A percentile compares a stretch with the other conserved stretches of the same genome.
phyloP scores from a whole-genome alignment of 2,329 filamentous ascomycete genomes.

The Diaporthe australafricana region DNA sequence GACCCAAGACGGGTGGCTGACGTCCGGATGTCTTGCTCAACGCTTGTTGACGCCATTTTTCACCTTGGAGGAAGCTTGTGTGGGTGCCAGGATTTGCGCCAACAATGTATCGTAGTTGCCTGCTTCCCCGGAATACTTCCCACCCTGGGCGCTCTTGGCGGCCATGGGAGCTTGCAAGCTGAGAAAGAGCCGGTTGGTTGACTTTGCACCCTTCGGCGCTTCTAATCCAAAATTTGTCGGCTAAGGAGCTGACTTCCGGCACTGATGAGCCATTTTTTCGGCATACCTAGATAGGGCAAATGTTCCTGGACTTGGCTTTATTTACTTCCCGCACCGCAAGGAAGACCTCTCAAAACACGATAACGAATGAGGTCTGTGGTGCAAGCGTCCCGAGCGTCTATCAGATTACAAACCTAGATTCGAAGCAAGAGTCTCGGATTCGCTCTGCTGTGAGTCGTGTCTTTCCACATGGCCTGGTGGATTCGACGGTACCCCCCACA shows the following conservation, averaged over 20 bases:
- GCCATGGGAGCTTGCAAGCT: neutral
- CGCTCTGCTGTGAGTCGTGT: neutral
- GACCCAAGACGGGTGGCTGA: constrained; percentile 24
- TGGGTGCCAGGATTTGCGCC: neutral
- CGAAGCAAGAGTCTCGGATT: neutral
- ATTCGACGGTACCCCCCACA: neutral
- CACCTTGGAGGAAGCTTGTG: constrained; percentile 12
- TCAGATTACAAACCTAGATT: neutral
- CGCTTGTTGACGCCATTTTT: constrained; percentile 14
- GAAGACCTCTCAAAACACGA: constrained; percentile 1
- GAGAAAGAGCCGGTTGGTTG: constrained; percentile 10
- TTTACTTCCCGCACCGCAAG: constrained; percentile 15
- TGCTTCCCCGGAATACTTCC: neutral
- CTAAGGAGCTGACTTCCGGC: constrained; percentile 13
- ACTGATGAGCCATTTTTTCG: constrained; percentile 19
- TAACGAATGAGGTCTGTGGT: neutral
- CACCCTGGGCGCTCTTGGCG: neutral
- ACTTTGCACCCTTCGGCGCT: neutral
- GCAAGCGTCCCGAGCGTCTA: neutral
- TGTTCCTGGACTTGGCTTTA: constrained; percentile 9
- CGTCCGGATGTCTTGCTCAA: neutral
- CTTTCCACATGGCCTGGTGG: neutral
- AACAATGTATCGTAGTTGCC: neutral
- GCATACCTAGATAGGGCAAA: neutral
- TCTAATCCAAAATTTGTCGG: neutral